Conservation (phyloP, 176 grass and related monocot genomes). For the Stipa capillata region DNA sequence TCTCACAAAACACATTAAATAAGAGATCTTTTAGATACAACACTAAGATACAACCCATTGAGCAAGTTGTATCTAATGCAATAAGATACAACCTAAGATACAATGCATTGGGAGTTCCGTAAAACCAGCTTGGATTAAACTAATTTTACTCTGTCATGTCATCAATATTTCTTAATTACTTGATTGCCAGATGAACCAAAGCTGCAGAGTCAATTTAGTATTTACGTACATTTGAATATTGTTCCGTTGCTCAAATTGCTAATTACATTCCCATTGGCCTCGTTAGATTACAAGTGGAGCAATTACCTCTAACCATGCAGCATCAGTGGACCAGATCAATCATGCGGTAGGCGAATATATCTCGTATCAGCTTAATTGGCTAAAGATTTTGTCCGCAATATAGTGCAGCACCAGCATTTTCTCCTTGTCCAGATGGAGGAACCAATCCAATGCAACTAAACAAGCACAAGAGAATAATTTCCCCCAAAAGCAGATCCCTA, state of each 20-base stretch:
- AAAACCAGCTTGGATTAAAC: not conserved
- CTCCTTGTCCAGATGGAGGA: constrained; percentile 17
- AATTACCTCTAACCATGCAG: not conserved
- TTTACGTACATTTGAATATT: not conserved
- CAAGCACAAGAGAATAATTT: constrained; percentile 11
- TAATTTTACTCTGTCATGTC: not conserved
- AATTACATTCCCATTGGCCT: not conserved
- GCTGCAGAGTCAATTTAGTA: not conserved
- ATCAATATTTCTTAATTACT: not conserved
- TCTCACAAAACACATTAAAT: too few relatives aligned
- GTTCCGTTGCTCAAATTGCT: not conserved
- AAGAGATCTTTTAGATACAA: too few relatives aligned
- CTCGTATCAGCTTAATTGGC: not conserved
- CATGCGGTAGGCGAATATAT: constrained; percentile 19
- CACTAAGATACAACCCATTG: too few relatives aligned
- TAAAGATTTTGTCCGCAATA: constrained; percentile 17
- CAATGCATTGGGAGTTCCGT: too few relatives aligned
- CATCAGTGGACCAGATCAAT: constrained; percentile 21
- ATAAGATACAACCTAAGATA: too few relatives aligned
- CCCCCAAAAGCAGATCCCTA: not conserved
- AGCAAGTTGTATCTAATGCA: too few relatives aligned
- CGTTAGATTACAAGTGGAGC: not conserved
- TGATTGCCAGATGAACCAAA: not conserved
- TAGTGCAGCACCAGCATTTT: constrained; percentile 13
- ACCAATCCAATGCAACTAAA: constrained; percentile 15